Conservation (phyloP, 129 eudicot genomes). For the Dittrichia graveolens region DNA sequence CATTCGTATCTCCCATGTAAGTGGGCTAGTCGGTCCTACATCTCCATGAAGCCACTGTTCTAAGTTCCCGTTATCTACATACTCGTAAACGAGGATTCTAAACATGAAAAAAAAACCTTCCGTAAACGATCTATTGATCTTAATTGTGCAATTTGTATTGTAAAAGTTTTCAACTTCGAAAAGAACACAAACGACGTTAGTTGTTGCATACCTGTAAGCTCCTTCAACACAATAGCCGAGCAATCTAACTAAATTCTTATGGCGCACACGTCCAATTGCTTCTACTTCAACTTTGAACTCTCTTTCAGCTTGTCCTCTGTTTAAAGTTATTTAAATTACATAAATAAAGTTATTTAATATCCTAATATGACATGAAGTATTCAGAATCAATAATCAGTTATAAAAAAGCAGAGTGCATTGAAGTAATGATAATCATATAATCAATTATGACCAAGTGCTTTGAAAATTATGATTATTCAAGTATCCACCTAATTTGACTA, state of each 20-base stretch:
- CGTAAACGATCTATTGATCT: background rate
- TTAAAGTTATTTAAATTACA: background rate
- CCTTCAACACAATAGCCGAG: slow-evolving; percentile 96
- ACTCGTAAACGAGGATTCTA: slow-evolving; percentile 89
- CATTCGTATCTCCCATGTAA: slow-evolving; percentile 89
- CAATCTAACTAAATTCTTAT: slow-evolving; percentile 86
- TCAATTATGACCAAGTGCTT: too few species aligned
- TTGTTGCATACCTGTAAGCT: slow-evolving; percentile 68
- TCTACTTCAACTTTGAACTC: slow-evolving; percentile 96
- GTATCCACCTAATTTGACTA: too few species aligned
- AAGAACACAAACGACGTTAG: background rate
- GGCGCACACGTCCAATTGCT: slow-evolving; percentile 92
- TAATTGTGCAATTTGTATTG: background rate
- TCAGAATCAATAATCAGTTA: background rate
- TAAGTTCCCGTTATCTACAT: slow-evolving; percentile 79
- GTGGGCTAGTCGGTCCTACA: slow-evolving; percentile 79
- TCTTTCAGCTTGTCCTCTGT: slow-evolving; percentile 94
- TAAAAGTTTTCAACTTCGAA: slow-evolving; percentile 1
- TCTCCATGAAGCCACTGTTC: slow-evolving; percentile 97
- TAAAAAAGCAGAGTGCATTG: background rate
- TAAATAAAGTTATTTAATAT: too few species aligned
- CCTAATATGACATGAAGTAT: background rate
- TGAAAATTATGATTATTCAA: too few species aligned
- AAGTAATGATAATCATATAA: background rate
- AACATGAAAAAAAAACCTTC: slow-evolving; percentile 22